Conservation (phyloP, 108 stramenopile genomes). For the Pseudonitzschia multiseries region DNA sequence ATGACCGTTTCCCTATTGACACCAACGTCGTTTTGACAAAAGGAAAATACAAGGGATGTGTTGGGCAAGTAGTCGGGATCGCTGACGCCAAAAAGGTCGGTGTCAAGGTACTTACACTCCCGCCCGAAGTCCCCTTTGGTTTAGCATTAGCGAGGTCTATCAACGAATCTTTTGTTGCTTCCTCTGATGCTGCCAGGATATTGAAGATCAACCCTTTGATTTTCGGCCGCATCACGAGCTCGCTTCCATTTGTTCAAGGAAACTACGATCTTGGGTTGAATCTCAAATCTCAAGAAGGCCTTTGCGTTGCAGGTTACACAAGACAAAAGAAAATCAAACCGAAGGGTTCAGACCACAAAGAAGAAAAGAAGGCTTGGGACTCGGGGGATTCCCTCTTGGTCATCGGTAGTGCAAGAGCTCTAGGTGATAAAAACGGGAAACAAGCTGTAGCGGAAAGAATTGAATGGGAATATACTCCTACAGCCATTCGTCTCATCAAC, state of each 20-base stretch:
- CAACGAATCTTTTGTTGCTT: conserved; percentile 82
- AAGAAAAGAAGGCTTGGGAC: conserved; percentile 65
- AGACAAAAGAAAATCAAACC: conserved; percentile 59
- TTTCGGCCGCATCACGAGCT: conserved; percentile 87
- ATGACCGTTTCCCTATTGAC: conserved; percentile 82
- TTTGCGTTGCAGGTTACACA: conserved; percentile 89
- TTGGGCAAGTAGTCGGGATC: conserved; percentile 66
- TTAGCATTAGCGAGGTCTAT: conserved; percentile 79
- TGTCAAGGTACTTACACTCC: conserved; percentile 79
- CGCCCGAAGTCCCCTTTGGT: conserved; percentile 92
- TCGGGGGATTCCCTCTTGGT: conserved; percentile 83
- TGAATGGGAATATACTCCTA: conserved; percentile 93
- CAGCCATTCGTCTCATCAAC: conserved; percentile 87
- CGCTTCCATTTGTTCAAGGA: conserved; percentile 79
- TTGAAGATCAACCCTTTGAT: conserved; percentile 76
- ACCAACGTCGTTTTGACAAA: conserved; percentile 79
- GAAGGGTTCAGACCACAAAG: neutral
- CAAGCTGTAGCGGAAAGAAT: conserved; percentile 51
- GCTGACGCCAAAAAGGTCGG: conserved; percentile 74
- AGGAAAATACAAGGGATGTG: conserved; percentile 78
- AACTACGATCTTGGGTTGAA: conserved; percentile 93
- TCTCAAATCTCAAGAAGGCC: conserved; percentile 78
- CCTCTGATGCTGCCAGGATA: conserved; percentile 77
- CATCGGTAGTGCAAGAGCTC: conserved; percentile 64
- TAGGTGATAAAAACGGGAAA: conserved; percentile 22